These are phyloP conservation scores for Cercospora beticola DNA, from an alignment of 2,329 filamentous ascomycete genomes.

Conservation along the genomic window DNA sequence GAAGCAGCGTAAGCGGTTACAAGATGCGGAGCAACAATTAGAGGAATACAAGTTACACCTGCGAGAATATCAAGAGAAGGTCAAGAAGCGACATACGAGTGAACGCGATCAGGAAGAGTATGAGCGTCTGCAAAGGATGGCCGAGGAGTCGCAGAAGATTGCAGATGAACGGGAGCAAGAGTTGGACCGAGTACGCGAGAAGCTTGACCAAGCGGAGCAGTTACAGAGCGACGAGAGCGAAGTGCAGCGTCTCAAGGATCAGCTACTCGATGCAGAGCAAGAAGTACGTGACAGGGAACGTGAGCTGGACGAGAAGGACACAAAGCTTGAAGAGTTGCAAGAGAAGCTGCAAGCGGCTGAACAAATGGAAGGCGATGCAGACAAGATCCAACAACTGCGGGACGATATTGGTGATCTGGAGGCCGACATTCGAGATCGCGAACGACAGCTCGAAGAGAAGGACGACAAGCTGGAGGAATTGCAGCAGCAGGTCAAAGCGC, in stretches of 20 bases:
- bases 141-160: conserved; percentile 44
- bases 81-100: conserved; percentile 70
- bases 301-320: conserved; percentile 42
- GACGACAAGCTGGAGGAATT: conserved; percentile 53
- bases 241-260: conserved; percentile 45
- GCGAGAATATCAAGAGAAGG: conserved; percentile 75
- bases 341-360: conserved; percentile 42
- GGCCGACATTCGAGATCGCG: conserved; percentile 52
- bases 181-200: conserved; percentile 43
- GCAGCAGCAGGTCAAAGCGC: conserved; percentile 42
- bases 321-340: conserved; percentile 51
- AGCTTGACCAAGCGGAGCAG: conserved; percentile 42
- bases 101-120: conserved; percentile 66
- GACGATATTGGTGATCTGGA: conserved; percentile 54
- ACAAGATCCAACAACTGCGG: conserved; percentile 41
- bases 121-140: conserved; percentile 46
- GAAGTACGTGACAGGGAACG: conserved; percentile 52
- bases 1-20: conserved; percentile 80
- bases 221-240: conserved; percentile 36
- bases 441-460: conserved; percentile 39
- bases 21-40: conserved; percentile 79
- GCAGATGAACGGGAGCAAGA: conserved; percentile 46
- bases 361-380: conserved; percentile 34
- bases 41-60: conserved; percentile 81
- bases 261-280: conserved; percentile 52